A percentile compares a stretch with the other conserved stretches of the same genome.
These are phyloP conservation scores for Scenedesmus sp. DNA, from an alignment of 163 green algal genomes.

Conservation along the genomic window DNA sequence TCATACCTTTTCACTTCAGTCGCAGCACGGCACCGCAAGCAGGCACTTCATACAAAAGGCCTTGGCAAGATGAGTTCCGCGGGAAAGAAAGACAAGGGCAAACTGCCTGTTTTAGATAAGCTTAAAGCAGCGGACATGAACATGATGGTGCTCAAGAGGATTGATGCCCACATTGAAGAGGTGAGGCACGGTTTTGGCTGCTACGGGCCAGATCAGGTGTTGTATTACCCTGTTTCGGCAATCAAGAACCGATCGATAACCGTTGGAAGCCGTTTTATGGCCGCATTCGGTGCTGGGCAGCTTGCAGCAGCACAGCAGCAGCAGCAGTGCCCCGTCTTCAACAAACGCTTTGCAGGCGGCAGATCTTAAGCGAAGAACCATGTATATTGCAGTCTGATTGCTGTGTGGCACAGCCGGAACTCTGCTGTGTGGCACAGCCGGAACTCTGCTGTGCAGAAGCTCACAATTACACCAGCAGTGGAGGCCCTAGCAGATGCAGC, in stretches of 20 bases:
- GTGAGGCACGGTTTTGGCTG: constrained; percentile 32
- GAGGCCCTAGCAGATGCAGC: no score
- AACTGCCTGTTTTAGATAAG: constrained; percentile 49
- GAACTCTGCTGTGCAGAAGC: no score
- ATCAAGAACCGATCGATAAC: not conserved
- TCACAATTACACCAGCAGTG: no score
- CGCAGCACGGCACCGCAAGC: not conserved
- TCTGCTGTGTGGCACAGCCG: not conserved
- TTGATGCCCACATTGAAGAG: constrained; percentile 65
- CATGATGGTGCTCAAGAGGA: constrained; percentile 60
- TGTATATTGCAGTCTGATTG: not conserved
- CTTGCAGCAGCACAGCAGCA: not conserved
- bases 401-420: not conserved
- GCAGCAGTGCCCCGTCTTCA: constrained; percentile 1
- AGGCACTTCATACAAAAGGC: not conserved
- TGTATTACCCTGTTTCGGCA: not conserved
- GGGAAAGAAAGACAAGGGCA: constrained; percentile 37
- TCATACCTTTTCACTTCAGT: not conserved
- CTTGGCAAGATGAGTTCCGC: constrained; percentile 4
- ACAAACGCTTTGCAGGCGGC: constrained; percentile 15
- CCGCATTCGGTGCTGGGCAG: not conserved
- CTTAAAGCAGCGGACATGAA: constrained; percentile 53
- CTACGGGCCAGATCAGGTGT: not conserved
- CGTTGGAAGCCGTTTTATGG: not conserved
- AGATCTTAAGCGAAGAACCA: not conserved